A percentile compares a stretch with the other conserved stretches of the same genome.
These are phyloP conservation scores for Candida labiduridarum DNA, from an alignment of 1,139 yeast genomes.

Conservation along the genomic window DNA sequence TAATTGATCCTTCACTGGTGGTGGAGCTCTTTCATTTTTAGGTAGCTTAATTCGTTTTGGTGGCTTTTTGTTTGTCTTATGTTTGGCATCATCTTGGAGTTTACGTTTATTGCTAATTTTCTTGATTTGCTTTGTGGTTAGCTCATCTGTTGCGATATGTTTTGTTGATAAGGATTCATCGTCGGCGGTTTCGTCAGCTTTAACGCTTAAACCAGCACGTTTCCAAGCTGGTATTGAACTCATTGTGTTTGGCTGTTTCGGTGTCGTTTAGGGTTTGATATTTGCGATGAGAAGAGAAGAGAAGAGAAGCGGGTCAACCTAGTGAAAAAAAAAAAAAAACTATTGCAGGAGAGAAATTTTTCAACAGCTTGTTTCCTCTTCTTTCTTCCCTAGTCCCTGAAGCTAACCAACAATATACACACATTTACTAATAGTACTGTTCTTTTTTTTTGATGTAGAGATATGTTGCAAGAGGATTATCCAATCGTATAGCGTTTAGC, in stretches of 20 bases:
- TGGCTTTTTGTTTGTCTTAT: slow-evolving; percentile 45
- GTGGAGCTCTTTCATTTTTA: slow-evolving; percentile 70
- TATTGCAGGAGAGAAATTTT: slow-evolving; percentile 1
- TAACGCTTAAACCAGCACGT: slow-evolving; percentile 70
- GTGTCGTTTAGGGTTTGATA: background rate
- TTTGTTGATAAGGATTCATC: slow-evolving; percentile 44
- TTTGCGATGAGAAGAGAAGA: background rate
- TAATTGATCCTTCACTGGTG: slow-evolving; percentile 82
- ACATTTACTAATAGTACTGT: background rate
- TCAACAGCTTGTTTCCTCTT: background rate
- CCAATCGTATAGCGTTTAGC: background rate
- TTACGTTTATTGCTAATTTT: slow-evolving; percentile 36
- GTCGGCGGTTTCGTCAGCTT: slow-evolving; percentile 41
- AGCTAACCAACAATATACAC: background rate
- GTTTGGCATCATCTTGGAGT: slow-evolving; percentile 26
- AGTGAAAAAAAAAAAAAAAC: slow-evolving; percentile 4
- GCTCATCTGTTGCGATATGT: slow-evolving; percentile 44
- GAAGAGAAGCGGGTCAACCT: background rate
- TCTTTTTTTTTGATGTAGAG: background rate
- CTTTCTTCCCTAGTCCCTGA: background rate
- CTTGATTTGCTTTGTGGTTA: slow-evolving; percentile 51
- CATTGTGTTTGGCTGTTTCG: slow-evolving; percentile 7
- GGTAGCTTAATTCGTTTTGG: slow-evolving; percentile 79
- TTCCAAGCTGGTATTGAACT: slow-evolving; percentile 84
- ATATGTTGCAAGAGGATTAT: slow-evolving; percentile 3